These are phyloP conservation scores for Xylaria sp. DNA, from an alignment of 495 filamentous ascomycete species.

Conservation along the genomic window DNA sequence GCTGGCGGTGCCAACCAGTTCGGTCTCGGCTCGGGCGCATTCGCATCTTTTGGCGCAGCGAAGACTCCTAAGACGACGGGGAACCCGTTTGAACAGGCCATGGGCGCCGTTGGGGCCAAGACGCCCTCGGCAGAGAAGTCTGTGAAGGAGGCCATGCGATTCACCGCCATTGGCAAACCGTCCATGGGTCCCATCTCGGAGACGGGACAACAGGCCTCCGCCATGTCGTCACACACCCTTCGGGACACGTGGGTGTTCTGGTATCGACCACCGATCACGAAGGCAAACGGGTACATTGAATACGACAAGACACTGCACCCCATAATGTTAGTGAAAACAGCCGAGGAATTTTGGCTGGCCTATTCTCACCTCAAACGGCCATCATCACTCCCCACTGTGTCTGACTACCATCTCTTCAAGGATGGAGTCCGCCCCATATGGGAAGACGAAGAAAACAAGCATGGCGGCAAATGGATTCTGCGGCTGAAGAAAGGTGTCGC, in stretches of 20 bases:
- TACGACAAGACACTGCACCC: conserved; percentile 96
- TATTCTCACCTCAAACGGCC: conserved; percentile 92
- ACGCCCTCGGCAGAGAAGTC: conserved; percentile 68
- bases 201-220: conserved; percentile 38
- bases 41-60: conserved; percentile 90
- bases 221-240: conserved; percentile 60
- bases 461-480: conserved; percentile 96
- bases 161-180: conserved; percentile 48
- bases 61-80: conserved; percentile 91
- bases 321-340: conserved; percentile 80
- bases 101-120: conserved; percentile 69
- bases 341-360: conserved; percentile 91
- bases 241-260: conserved; percentile 95
- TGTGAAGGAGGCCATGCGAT: conserved; percentile 56
- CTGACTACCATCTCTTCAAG: conserved; percentile 98
- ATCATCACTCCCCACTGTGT: conserved; percentile 85
- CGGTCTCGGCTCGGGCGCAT: conserved; percentile 91
- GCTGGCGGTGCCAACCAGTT: conserved; percentile 90
- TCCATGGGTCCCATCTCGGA: conserved; percentile 53
- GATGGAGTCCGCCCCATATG: conserved; percentile 96
- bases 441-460: conserved; percentile 97
- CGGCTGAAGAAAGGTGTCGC: conserved; percentile 94
- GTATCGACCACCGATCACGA: conserved; percentile 93
- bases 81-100: conserved; percentile 74
- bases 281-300: conserved; percentile 85